Evolutionary conservation across 73 alveolate genomes (phyloP).

Genomic region (Diophrys appendiculata): DNA sequence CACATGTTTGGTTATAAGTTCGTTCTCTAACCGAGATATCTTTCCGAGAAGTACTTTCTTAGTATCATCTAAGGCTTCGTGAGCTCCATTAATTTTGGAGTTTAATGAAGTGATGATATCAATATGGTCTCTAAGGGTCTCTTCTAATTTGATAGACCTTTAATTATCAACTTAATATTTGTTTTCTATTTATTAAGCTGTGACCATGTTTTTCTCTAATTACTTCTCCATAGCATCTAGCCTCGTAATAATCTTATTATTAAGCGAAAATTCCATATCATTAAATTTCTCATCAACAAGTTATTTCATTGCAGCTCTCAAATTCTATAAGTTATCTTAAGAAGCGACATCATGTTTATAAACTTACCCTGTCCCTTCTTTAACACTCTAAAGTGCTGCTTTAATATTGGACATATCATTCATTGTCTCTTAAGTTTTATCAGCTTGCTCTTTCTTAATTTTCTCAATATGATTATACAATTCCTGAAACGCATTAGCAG

Average conservation of each 20-base stretch:
- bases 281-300: constrained; percentile 33
- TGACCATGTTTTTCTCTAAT: constrained; percentile 13
- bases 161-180: constrained; percentile 18
- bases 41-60: constrained; percentile 27
- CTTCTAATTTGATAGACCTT: constrained; percentile 36
- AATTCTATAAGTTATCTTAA: neutral
- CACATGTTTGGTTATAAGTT: constrained; percentile 15
- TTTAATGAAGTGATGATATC: constrained; percentile 36
- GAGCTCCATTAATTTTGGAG: constrained; percentile 27
- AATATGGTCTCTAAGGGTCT: constrained; percentile 18
- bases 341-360: neutral
- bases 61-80: constrained; percentile 39
- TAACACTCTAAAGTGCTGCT: neutral
- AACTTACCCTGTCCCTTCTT: constrained; percentile 1
- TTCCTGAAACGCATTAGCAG: constrained; percentile 58
- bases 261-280: constrained; percentile 44
- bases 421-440: neutral
- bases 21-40: constrained; percentile 28
- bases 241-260: constrained; percentile 41
- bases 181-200: constrained; percentile 30
- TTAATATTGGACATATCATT: neutral
- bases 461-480: constrained; percentile 17
- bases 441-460: neutral
- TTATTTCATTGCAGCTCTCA: constrained; percentile 25
- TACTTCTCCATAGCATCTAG: neutral